Conservation (phyloP, 306 rosid genomes). For the Rosa rugosa region DNA sequence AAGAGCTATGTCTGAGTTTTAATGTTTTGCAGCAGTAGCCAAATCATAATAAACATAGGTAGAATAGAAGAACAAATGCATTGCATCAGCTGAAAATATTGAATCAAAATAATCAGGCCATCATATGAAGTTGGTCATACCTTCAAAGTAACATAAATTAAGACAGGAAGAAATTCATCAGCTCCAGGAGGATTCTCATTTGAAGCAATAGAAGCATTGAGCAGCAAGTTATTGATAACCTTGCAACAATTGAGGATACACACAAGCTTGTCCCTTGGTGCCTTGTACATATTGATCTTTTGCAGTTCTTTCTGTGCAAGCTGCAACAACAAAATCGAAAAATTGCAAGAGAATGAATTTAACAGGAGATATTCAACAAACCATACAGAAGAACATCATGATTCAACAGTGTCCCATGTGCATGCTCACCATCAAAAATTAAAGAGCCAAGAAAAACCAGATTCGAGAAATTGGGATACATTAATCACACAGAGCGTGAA, state of each 20-base stretch:
- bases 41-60: not conserved
- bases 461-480: not conserved
- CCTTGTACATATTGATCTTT: conserved; percentile 97
- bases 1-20: not conserved
- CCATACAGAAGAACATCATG: not conserved
- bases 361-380: conserved; percentile 7
- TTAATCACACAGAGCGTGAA: not conserved
- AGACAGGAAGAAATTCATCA: conserved; percentile 97
- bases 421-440: not conserved
- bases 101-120: conserved; percentile 12
- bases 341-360: conserved; percentile 25
- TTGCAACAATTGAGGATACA: conserved; percentile 94
- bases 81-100: not conserved
- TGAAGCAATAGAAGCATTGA: conserved; percentile 83
- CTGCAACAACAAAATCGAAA: conserved; percentile 46
- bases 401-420: not conserved
- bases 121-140: conserved; percentile 25
- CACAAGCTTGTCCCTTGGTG: conserved; percentile 95
- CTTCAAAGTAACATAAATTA: conserved; percentile 88
- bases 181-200: conserved; percentile 86
- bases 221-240: conserved; percentile 87
- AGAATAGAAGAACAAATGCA: not conserved
- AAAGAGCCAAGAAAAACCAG: not conserved
- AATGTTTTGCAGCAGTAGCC: not conserved
- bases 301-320: conserved; percentile 97